These are phyloP conservation scores for Crepidotus variabilis DNA, from an alignment of 768 basidiomycete species.

Conservation along the genomic window DNA sequence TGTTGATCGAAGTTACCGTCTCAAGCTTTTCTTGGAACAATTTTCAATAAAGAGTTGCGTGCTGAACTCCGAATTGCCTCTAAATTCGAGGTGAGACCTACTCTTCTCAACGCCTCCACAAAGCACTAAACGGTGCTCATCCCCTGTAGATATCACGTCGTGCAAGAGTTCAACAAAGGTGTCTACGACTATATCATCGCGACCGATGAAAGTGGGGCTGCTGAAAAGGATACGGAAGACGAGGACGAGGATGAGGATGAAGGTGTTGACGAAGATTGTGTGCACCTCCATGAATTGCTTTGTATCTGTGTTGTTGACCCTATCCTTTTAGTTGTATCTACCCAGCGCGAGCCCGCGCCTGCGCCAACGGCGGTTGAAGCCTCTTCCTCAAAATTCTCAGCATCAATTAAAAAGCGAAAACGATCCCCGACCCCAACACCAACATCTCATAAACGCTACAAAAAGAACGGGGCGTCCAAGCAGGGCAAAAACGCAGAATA, in stretches of 20 bases:
- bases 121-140: background rate
- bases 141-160: conserved; percentile 77
- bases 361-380: conserved; percentile 9
- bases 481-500: conserved; percentile 72
- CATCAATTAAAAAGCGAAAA: conserved; percentile 59
- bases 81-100: conserved; percentile 74
- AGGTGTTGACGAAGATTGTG: conserved; percentile 35
- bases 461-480: conserved; percentile 33
- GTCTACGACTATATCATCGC: conserved; percentile 99
- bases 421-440: conserved; percentile 33
- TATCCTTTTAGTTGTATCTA: conserved; percentile 43
- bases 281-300: conserved; percentile 3
- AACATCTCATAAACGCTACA: conserved; percentile 39
- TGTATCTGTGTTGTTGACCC: background rate
- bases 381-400: conserved; percentile 11
- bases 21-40: conserved; percentile 98
- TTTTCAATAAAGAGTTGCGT: conserved; percentile 97
- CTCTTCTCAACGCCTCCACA: background rate
- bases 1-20: conserved; percentile 88
- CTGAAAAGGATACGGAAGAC: conserved; percentile 39
- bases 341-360: conserved; percentile 41
- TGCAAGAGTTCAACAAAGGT: conserved; percentile 98
- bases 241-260: conserved; percentile 31
- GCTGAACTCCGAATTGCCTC: conserved; percentile 90
- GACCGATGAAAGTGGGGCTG: conserved; percentile 79